phyloP scores from a whole-genome alignment of 2,329 filamentous ascomycete species.

The Ceratocystiopsis sp. region DNA sequence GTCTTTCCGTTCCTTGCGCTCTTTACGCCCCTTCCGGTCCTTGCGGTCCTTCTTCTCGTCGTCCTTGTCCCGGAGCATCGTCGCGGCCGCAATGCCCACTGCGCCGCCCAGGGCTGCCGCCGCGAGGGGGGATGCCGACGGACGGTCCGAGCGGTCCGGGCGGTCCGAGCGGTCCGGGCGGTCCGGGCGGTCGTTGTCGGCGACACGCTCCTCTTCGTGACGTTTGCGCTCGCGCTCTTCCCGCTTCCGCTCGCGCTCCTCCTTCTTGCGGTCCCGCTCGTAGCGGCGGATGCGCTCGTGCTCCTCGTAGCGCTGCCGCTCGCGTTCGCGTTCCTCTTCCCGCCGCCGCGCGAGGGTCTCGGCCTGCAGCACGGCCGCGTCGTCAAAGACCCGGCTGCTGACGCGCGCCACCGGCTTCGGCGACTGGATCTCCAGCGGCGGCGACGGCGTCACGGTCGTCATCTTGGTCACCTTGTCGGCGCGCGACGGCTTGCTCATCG shows the following conservation, averaged over 20 bases:
- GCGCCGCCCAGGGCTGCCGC: slow-evolving; percentile 1
- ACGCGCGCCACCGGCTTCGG: slow-evolving; percentile 66
- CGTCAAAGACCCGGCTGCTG: slow-evolving; percentile 48
- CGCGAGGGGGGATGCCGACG: background rate
- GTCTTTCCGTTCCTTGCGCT: background rate
- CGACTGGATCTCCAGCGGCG: slow-evolving; percentile 58
- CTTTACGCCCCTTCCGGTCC: background rate
- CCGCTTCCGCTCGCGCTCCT: slow-evolving; percentile 14
- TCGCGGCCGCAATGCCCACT: background rate
- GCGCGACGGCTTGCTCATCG: background rate
- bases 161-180: background rate
- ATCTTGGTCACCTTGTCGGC: slow-evolving; percentile 26
- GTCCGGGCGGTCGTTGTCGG: background rate
- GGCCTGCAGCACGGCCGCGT: slow-evolving; percentile 12
- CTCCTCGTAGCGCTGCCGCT: slow-evolving; percentile 11
- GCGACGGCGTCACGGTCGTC: background rate
- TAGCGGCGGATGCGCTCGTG: slow-evolving; percentile 2
- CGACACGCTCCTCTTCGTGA: too few relatives aligned
- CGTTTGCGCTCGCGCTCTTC: slow-evolving; percentile 14
- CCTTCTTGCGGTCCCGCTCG: slow-evolving; percentile 13
- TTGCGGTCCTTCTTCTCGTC: slow-evolving; percentile 1
- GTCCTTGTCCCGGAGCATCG: background rate
- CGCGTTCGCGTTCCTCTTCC: slow-evolving; percentile 10
- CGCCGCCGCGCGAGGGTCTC: slow-evolving; percentile 17
- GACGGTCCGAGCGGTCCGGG: background rate